Base-by-base conservation (phyloP, 371 early-diverging fungal genomes). In the Actinomortierella ambigua region DNA sequence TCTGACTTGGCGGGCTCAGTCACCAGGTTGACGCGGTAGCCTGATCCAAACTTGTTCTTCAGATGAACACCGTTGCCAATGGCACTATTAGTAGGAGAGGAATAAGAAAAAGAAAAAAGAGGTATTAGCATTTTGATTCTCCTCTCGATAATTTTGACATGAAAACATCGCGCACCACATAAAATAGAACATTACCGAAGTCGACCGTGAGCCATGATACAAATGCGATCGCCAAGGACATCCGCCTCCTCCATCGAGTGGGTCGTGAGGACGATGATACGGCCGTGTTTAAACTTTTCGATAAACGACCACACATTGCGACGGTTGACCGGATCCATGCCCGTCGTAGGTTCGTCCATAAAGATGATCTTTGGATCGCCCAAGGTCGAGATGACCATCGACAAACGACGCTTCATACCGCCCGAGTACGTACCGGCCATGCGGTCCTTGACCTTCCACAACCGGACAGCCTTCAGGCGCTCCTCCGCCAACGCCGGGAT, bases 181-280 rank as follows among this genome's bases (percentile, higher is more conserved):
- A n/a, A n/a, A n/a, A n/a, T n/a, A n/a, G n/a, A 34, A 11, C 34
- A 4, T 34, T 34, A 34, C n/a, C 78, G 67, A 24, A 91, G 63
- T 11, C 84, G 79, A 11, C 90, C 90, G 61, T 85, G 82, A 29
- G 87, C 87, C 89, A 89, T 89, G 62, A 91, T 81, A 53, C 82
- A 84, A 62, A 91, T 88, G 2, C 82, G 76, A 66, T 90, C 91
- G 26, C 89, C 78, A 5, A 79, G 58, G 47, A 79, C 86, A 54
- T 89, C 91, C 7, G 91, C 90, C 59, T 91, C 90, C 62, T 91
- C 91, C 89, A 91, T 90, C 6, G 83, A 81, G 65, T 91, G 91
- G 6, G 91, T 90, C 0, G 91, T 90, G 63, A 76, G 54, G 27
- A 90, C 78, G 48, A 88, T 88, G 43, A 87, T 83, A 28, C 90